Base-by-base conservation (phyloP, 495 filamentous ascomycete species). In the Peziza echinospora region DNA sequence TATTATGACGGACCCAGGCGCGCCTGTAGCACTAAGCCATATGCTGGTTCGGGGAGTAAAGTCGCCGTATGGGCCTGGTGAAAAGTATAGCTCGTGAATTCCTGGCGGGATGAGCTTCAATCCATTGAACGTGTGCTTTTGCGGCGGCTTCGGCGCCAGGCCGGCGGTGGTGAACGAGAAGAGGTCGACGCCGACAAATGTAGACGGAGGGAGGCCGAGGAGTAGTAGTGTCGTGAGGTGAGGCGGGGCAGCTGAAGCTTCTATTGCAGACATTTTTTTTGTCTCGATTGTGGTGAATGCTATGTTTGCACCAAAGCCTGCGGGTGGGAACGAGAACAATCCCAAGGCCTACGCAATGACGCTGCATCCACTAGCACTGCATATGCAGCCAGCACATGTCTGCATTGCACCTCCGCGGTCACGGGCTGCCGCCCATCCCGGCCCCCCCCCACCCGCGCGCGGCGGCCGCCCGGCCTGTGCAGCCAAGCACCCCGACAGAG, bases 141-240 rank as follows among this genome's bases (percentile, higher is more conserved):
- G 30, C 13, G 30, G 30, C 3, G 30, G 13, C 13, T 11, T 37
- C 30, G 13, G 30, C 13, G 30, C 13, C 3, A 17, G 13, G 24
- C 25, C 45, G 6, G 51, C 42, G n/a, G 55, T 54, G 22, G 49
- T 53, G 45, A 59, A 59, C n/a, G 52, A 59, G 40, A 48, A 48
- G 41, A 55, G 50, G 28, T 59, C 56, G 13, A 59, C 47, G 22
- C 52, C 51, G 21, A 59, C 34, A 24, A 60, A 51, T 16, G 56
- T 49, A 9, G 44, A 44, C 6, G 49, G 49, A 8, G 56, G 56
- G n/a, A 58, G 48, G 26, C 47, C 43, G 25, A 47, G 46, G 37
- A 59, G 46, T 37, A 49, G 51, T 25, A 58, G 51, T 6, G 55
- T 58, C 17, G 55, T 51, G 13, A 6, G 6, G 30, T 37, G 30